A percentile compares a stretch with the other conserved stretches of the same genome.
Conservation (phyloP, 164 flowering plant species). For the Stephania yunnanensis region DNA sequence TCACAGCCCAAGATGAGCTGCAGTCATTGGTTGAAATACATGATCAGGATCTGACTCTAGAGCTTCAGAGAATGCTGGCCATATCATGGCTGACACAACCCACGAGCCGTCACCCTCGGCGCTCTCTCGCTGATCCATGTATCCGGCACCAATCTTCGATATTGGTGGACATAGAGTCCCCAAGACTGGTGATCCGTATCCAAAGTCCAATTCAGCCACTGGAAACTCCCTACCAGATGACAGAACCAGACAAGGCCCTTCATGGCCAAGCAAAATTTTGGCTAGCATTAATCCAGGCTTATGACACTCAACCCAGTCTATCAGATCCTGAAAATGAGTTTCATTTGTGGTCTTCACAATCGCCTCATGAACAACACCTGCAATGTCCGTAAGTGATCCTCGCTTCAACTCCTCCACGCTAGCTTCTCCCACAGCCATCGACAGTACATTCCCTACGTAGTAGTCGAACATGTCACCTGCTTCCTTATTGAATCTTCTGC, state of each 20-base stretch:
- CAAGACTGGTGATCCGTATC: slow-evolving; percentile 2
- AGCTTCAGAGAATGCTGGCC: slow-evolving; percentile 4
- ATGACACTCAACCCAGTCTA: slow-evolving; percentile 10
- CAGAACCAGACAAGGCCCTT: slow-evolving; percentile 4
- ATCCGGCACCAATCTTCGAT: slow-evolving; percentile 1
- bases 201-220: slow-evolving; percentile 5
- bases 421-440: slow-evolving; percentile 42
- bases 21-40: slow-evolving; percentile 3
- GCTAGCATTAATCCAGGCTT: slow-evolving; percentile 8
- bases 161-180: slow-evolving; percentile 1
- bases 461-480: slow-evolving; percentile 27
- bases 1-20: slow-evolving; percentile 4
- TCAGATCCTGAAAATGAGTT: slow-evolving; percentile 9
- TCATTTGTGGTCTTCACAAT: slow-evolving; percentile 2
- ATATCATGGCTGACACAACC: slow-evolving; percentile 12
- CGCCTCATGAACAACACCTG: slow-evolving; percentile 5
- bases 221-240: slow-evolving; percentile 7
- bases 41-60: slow-evolving; percentile 6
- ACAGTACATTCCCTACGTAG: slow-evolving; percentile 49
- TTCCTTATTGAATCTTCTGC: slow-evolving; percentile 19
- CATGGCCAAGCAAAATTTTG: slow-evolving; percentile 2
- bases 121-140: slow-evolving; percentile 7
- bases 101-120: slow-evolving; percentile 10
- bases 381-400: slow-evolving; percentile 20
- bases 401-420: slow-evolving; percentile 23